Evolutionary conservation across 2,329 filamentous ascomycete species (phyloP), one percentile per base, ranked within the genome.

Genomic region (Teratosphaeria destructans): DNA sequence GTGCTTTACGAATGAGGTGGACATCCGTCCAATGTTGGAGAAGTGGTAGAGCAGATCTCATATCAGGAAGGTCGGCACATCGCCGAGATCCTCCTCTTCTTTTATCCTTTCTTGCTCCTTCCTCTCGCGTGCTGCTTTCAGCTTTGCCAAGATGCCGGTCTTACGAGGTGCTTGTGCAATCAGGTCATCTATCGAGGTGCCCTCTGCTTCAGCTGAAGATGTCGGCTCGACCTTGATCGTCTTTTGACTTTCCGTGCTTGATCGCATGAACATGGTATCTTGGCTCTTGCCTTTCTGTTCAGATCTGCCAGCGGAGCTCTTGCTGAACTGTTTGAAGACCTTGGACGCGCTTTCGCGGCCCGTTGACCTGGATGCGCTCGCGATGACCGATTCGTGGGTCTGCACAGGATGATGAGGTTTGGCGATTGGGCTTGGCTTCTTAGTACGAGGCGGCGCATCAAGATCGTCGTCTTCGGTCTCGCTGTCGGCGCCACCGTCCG

Each of bases 1-100:
- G 5, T 84, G 84, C 2, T 95, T 93, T 68, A 91, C 89, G 0
- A 89, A 89, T 70, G 89, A 95, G 75, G 73, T 95, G 66, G 90
- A 95, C 73, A 76, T 92, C 34, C 79, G 90, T 63, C 90, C 90
- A 1, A 91, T 84, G 73, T 79, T 91, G 57, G 90, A 95, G 79
- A 95, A 92, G 72, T 95, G 88, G 79, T 92, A 80, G 62, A 43
- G 12, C 49, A 19, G 8, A 39, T 29, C 29, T 70, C 60, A 79
- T 58, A 77, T 70, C 29, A 78, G 61, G 58, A 79, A 79, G 1
- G 75, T 78, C 11, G 77, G 77, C 59, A 79, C 76, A 58, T 68
- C 67, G 23, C 67, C 66, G 29, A 59, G 60, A 58, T 67, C 69
- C 59, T 69, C 67, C 32, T 67, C 63, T 12, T 66, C 65, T 32